Evolutionary conservation across 768 basidiomycete species (phyloP).

Genomic region (Tylopilus sp.): DNA sequence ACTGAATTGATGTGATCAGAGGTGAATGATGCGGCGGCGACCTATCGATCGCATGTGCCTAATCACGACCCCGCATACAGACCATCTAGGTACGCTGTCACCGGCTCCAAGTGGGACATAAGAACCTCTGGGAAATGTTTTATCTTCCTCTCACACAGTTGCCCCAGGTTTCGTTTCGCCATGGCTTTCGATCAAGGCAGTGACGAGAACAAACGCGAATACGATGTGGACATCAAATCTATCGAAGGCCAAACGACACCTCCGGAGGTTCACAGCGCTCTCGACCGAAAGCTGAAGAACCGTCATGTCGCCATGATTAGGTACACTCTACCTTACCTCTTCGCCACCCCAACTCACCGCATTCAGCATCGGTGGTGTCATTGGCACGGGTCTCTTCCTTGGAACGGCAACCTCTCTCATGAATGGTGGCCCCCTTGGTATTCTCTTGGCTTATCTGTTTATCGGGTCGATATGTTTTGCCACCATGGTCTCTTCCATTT

Average conservation of each 20-base stretch:
- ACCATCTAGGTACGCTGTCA: too few species aligned
- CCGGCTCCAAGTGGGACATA: too few species aligned
- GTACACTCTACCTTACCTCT: background rate
- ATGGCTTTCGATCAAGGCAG: background rate
- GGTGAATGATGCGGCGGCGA: too few species aligned
- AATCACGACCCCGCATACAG: too few species aligned
- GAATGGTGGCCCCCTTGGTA: conserved; percentile 46
- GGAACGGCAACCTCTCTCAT: conserved; percentile 34
- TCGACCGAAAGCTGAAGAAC: conserved; percentile 31
- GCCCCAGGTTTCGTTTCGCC: background rate
- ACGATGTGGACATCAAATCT: conserved; percentile 3
- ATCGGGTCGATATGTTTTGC: conserved; percentile 37
- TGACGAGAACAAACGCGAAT: background rate
- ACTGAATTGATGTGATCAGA: too few species aligned
- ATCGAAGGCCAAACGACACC: conserved; percentile 7
- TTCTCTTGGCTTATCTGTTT: conserved; percentile 41
- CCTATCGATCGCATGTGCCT: too few species aligned
- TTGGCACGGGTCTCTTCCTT: conserved; percentile 40
- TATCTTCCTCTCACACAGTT: background rate
- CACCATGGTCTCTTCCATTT: conserved; percentile 35
- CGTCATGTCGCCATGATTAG: conserved; percentile 38
- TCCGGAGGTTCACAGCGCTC: conserved; percentile 3
- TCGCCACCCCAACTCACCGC: background rate
- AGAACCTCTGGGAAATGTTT: background rate
- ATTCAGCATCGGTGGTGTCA: conserved; percentile 35